These are phyloP conservation scores for Termitomyces sp. DNA, from an alignment of 768 basidiomycete species.

Conservation along the genomic window DNA sequence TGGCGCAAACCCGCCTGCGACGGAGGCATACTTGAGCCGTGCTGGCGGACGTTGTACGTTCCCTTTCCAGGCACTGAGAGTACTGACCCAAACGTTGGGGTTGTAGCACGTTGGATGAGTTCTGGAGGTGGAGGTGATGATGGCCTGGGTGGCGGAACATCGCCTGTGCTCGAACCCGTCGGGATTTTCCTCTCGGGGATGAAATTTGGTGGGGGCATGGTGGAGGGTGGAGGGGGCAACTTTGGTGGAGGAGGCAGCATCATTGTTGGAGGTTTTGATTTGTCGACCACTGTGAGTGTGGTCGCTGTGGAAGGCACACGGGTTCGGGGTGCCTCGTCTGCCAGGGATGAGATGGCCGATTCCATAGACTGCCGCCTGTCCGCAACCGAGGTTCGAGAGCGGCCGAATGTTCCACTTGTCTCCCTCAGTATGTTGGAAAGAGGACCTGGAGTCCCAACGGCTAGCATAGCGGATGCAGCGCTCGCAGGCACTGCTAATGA, in stretches of 20 bases:
- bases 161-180: slow-evolving; percentile 44
- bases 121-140: slow-evolving; percentile 92
- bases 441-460: slow-evolving; percentile 31
- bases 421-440: slow-evolving; percentile 47
- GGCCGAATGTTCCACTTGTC: slow-evolving; percentile 47
- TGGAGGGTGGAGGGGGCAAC: slow-evolving; percentile 66
- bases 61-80: slow-evolving; percentile 54
- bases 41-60: slow-evolving; percentile 50
- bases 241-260: slow-evolving; percentile 77
- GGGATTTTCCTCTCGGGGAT: slow-evolving; percentile 67
- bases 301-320: slow-evolving; percentile 57
- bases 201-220: slow-evolving; percentile 74
- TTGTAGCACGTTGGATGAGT: slow-evolving; percentile 88
- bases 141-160: slow-evolving; percentile 79
- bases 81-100: slow-evolving; percentile 72
- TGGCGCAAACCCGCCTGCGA: slow-evolving; percentile 64
- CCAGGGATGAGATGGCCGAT: slow-evolving; percentile 55
- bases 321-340: slow-evolving; percentile 45
- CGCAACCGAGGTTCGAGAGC: slow-evolving; percentile 50
- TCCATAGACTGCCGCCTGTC: slow-evolving; percentile 75
- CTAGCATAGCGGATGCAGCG: slow-evolving; percentile 35
- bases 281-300: slow-evolving; percentile 60
- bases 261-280: slow-evolving; percentile 84
- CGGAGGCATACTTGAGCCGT: slow-evolving; percentile 78
- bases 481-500: slow-evolving; percentile 28